These are phyloP conservation scores for Pythium pectinolyticum DNA, from an alignment of 352 stramenopile genomes.

Conservation along the genomic window DNA sequence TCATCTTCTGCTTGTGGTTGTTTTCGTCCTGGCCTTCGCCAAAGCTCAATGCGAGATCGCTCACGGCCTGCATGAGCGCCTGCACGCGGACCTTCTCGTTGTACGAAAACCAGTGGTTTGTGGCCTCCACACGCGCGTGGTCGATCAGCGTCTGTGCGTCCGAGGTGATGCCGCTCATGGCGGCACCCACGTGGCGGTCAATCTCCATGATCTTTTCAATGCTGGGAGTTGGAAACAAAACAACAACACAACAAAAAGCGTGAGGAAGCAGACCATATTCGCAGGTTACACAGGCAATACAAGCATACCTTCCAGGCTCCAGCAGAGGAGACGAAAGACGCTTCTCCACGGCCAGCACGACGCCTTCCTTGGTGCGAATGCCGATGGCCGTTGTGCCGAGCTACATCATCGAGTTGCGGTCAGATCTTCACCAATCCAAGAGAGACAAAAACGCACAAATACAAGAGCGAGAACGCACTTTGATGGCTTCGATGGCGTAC, in stretches of 20 bases:
- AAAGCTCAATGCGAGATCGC: slow-evolving; percentile 97
- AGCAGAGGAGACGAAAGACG: slow-evolving; percentile 95
- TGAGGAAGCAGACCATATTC: not conserved
- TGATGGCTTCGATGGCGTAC: slow-evolving; percentile 98
- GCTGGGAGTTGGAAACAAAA: slow-evolving; percentile 42
- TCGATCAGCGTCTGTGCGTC: slow-evolving; percentile 99
- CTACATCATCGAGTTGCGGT: slow-evolving; percentile 30
- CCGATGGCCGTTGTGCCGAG: slow-evolving; percentile 98
- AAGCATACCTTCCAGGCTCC: slow-evolving; percentile 88
- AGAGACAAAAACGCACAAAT: not conserved
- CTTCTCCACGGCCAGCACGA: slow-evolving; percentile 99
- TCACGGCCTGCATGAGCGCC: slow-evolving; percentile 97
- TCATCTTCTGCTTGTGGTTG: slow-evolving; percentile 98
- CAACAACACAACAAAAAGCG: not conserved
- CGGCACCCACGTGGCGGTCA: slow-evolving; percentile 96
- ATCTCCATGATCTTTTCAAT: slow-evolving; percentile 99
- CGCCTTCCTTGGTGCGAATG: slow-evolving; percentile 96
- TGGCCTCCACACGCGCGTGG: slow-evolving; percentile 98
- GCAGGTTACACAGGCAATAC: too few species aligned
- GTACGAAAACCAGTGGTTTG: slow-evolving; percentile 98
- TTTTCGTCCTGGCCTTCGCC: slow-evolving; percentile 91
- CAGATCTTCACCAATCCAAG: not conserved
- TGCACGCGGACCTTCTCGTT: slow-evolving; percentile 98
- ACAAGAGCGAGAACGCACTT: slow-evolving; percentile 45
- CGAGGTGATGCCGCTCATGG: slow-evolving; percentile 98